Conservation (phyloP, 2,329 filamentous ascomycete species). For the Thielaviopsis ethacetica region DNA sequence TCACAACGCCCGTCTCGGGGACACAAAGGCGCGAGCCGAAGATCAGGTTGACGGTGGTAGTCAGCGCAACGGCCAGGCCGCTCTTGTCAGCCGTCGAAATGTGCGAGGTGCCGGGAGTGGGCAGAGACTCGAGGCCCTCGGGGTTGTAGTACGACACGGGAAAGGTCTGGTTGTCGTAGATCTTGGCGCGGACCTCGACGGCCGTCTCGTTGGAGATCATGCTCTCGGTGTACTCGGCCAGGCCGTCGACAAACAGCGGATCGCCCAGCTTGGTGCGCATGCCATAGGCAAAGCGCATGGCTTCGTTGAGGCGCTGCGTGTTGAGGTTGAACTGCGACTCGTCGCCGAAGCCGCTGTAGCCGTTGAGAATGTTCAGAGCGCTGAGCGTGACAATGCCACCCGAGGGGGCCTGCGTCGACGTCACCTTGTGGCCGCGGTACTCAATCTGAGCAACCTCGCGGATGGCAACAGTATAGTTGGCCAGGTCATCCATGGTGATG, state of each 20-base stretch:
- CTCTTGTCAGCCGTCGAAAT: slow-evolving; percentile 50
- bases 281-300: slow-evolving; percentile 68
- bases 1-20: slow-evolving; percentile 66
- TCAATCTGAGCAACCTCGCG: slow-evolving; percentile 43
- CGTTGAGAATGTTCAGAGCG: slow-evolving; percentile 58
- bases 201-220: slow-evolving; percentile 48
- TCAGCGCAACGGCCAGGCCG: slow-evolving; percentile 60
- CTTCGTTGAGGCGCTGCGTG: slow-evolving; percentile 69
- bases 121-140: slow-evolving; percentile 27
- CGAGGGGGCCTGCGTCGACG: slow-evolving; percentile 51
- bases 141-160: slow-evolving; percentile 29
- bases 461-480: slow-evolving; percentile 52
- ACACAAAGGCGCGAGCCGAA: slow-evolving; percentile 65
- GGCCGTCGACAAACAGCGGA: slow-evolving; percentile 47
- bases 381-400: slow-evolving; percentile 56
- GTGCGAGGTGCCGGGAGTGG: slow-evolving; percentile 54
- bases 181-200: slow-evolving; percentile 31
- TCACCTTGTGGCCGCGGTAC: slow-evolving; percentile 56
- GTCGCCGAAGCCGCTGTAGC: slow-evolving; percentile 49
- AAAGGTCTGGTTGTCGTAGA: slow-evolving; percentile 24
- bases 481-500: slow-evolving; percentile 64
- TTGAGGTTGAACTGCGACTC: slow-evolving; percentile 38
- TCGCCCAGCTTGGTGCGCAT: slow-evolving; percentile 59
- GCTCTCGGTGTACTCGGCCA: slow-evolving; percentile 43
- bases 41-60: slow-evolving; percentile 65